Evolutionary conservation across 805 yeast genomes (phyloP).

Genomic region (Yamadazyma tumulicola): DNA sequence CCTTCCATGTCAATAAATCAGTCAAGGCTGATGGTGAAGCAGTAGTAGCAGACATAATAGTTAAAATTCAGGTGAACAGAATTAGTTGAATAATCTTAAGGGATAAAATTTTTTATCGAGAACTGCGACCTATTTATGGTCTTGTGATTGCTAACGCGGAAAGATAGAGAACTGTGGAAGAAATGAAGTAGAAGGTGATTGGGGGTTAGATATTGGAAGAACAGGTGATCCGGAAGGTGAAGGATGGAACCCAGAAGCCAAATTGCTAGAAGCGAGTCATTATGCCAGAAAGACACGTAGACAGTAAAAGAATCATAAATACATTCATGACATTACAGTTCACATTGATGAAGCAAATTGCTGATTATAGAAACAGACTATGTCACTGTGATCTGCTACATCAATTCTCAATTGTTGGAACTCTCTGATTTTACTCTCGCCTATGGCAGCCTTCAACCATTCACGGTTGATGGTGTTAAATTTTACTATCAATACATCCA

Average conservation of each 20-base stretch:
- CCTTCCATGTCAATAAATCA: conserved; percentile 64
- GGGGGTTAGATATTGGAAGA: too few species aligned
- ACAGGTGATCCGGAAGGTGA: too few species aligned
- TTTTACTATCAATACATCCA: neutral
- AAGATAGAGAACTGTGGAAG: too few species aligned
- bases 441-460: conserved; percentile 17
- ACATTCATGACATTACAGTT: too few species aligned
- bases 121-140: conserved; percentile 5
- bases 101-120: conserved; percentile 8
- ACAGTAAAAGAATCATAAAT: too few species aligned
- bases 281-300: too few species aligned
- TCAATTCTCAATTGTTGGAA: conserved; percentile 7
- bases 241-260: too few species aligned
- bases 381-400: conserved; percentile 5
- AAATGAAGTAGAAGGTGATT: too few species aligned
- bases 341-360: too few species aligned
- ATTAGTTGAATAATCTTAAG: conserved; percentile 3
- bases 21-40: conserved; percentile 14
- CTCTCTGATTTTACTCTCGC: conserved; percentile 14
- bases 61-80: neutral
- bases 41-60: conserved; percentile 11
- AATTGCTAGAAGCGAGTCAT: too few species aligned
- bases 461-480: conserved; percentile 7
- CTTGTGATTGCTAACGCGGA: conserved; percentile 11
- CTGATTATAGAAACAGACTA: conserved; percentile 6